Evolutionary conservation across 1,139 yeast species (phyloP).

Genomic region (Diutina siamensis): DNA sequence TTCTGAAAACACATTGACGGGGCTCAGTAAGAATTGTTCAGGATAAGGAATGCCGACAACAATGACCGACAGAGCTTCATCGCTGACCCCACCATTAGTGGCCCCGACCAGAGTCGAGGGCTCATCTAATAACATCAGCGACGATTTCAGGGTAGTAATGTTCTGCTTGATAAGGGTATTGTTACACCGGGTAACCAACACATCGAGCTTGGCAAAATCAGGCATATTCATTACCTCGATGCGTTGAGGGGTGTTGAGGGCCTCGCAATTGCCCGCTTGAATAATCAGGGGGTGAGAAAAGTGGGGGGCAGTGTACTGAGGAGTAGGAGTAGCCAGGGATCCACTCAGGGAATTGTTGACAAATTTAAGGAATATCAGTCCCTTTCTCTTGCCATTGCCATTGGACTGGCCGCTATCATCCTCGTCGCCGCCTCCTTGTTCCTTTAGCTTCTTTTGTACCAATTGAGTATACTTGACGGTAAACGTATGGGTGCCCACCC

Average conservation of each 20-base stretch:
- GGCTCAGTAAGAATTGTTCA: slow-evolving; percentile 22
- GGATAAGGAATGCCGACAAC: slow-evolving; percentile 36
- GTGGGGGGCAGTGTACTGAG: neutral
- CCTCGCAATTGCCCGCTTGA: slow-evolving; percentile 21
- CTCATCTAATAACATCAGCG: neutral
- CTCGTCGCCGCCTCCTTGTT: slow-evolving; percentile 11
- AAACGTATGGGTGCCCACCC: slow-evolving; percentile 34
- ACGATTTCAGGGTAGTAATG: neutral
- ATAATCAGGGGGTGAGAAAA: neutral
- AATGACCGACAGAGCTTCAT: slow-evolving; percentile 13
- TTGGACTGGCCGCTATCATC: neutral
- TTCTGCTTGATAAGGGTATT: slow-evolving; percentile 6
- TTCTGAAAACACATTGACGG: slow-evolving; percentile 33
- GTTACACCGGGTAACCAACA: slow-evolving; percentile 24
- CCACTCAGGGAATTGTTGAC: neutral
- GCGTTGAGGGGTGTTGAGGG: slow-evolving; percentile 26
- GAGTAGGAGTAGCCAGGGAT: neutral
- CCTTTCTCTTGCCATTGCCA: neutral
- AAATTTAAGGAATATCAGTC: slow-evolving; percentile 5
- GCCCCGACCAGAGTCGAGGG: neutral
- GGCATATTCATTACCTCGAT: slow-evolving; percentile 19
- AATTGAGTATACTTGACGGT: slow-evolving; percentile 34
- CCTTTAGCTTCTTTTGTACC: slow-evolving; percentile 26
- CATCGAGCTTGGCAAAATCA: slow-evolving; percentile 23
- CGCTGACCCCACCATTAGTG: neutral